A percentile compares a stretch with the other conserved stretches of the same genome.
Evolutionary conservation across 129 eudicot genomes (phyloP).

Genomic region (Pittosporum tobira): DNA sequence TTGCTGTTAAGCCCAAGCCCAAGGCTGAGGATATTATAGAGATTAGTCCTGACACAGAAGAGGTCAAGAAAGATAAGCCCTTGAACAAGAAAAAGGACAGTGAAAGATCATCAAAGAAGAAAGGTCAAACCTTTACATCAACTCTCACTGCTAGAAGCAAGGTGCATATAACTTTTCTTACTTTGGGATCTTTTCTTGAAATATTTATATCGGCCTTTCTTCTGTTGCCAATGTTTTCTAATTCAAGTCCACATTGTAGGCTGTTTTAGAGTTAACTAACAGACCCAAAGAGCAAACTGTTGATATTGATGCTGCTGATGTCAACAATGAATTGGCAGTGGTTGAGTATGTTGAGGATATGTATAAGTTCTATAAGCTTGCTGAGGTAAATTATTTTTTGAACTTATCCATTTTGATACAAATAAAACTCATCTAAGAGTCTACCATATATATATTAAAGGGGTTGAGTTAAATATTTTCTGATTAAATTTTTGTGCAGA

Average conservation of each 20-base stretch:
- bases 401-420: not conserved
- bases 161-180: conserved; percentile 5
- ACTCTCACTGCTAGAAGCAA: conserved; percentile 89
- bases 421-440: not conserved
- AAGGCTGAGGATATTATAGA: conserved; percentile 46
- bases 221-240: not conserved
- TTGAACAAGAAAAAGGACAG: conserved; percentile 14
- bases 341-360: conserved; percentile 81
- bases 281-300: conserved; percentile 44
- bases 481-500: conserved; percentile 23
- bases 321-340: conserved; percentile 59
- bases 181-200: not conserved
- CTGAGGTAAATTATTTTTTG: conserved; percentile 42
- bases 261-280: conserved; percentile 59
- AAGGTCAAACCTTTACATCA: conserved; percentile 55
- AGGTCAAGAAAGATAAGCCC: conserved; percentile 14
- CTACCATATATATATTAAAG: not conserved
- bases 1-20: conserved; percentile 48
- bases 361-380: conserved; percentile 64
- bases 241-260: conserved; percentile 13
- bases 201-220: not conserved
- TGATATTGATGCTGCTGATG: conserved; percentile 79
- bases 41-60: conserved; percentile 62
- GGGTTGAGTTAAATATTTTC: not conserved
- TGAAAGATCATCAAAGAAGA: conserved; percentile 28